Conservation (phyloP, 331 rosid genomes). For the Spiraea crenata region DNA sequence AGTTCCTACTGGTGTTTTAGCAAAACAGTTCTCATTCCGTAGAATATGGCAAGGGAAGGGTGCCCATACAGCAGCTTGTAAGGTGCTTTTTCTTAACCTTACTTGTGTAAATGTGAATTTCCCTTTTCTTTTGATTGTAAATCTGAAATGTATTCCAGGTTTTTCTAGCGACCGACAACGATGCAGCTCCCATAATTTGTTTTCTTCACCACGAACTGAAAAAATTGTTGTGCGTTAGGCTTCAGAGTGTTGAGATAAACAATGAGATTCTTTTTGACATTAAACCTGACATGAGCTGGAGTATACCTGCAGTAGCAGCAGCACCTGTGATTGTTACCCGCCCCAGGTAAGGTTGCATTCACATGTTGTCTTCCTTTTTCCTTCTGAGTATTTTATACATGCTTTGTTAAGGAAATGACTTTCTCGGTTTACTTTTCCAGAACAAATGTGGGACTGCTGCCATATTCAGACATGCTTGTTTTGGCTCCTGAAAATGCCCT, state of each 20-base stretch:
- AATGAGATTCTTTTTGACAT: constrained; percentile 77
- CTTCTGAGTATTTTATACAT: not conserved
- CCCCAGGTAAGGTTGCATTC: constrained; percentile 56
- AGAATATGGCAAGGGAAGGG: constrained; percentile 99
- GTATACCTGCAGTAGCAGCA: constrained; percentile 82
- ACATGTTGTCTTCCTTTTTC: not conserved
- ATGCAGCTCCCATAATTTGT: constrained; percentile 81
- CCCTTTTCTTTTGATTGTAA: constrained; percentile 23
- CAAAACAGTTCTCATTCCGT: constrained; percentile 61
- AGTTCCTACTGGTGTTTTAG: constrained; percentile 61
- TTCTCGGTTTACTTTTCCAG: constrained; percentile 44
- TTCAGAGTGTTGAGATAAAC: constrained; percentile 82
- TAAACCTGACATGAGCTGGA: constrained; percentile 98
- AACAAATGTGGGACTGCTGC: constrained; percentile 68
- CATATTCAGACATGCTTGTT: constrained; percentile 73
- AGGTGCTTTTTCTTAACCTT: constrained; percentile 44
- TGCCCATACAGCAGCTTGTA: constrained; percentile 79
- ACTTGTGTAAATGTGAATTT: not conserved
- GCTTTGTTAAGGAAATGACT: constrained; percentile 16
- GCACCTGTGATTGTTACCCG: constrained; percentile 80
- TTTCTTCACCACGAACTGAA: constrained; percentile 91
- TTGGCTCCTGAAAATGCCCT: constrained; percentile 79
- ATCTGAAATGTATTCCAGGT: constrained; percentile 51
- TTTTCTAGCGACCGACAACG: constrained; percentile 80
- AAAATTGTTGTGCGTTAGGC: constrained; percentile 73